Percentiles rank a stretch among this genome's conserved stretches.
phyloP scores from a whole-genome alignment of 2,329 filamentous ascomycete species.

The Cladosporium sp. region DNA sequence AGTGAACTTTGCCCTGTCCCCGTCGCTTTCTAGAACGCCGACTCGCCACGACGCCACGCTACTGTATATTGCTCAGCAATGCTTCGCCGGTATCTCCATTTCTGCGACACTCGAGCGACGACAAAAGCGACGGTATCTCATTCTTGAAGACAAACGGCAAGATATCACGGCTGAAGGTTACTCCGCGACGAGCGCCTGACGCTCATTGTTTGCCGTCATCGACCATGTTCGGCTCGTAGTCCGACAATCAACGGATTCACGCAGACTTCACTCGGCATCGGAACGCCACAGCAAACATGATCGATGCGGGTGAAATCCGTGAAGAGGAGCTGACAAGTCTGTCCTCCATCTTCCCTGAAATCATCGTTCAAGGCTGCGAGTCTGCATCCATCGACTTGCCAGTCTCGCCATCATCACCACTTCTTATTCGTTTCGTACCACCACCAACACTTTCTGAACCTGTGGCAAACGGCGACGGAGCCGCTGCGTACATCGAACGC shows the following conservation, averaged over 20 bases:
- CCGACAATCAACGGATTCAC: neutral
- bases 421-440: constrained; percentile 34
- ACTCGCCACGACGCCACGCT: neutral
- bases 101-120: no score
- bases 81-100: no score
- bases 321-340: constrained; percentile 54
- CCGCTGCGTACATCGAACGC: constrained; percentile 20
- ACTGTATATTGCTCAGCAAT: no score
- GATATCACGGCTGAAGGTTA: neutral
- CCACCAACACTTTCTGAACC: constrained; percentile 8
- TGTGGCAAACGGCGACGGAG: constrained; percentile 10
- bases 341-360: constrained; percentile 57
- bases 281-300: constrained; percentile 22
- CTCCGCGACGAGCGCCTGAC: neutral
- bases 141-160: neutral
- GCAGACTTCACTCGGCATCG: neutral
- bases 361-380: constrained; percentile 44
- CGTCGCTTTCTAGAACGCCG: neutral
- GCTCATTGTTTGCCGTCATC: neutral
- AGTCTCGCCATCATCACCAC: constrained; percentile 48
- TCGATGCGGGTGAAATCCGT: constrained; percentile 48
- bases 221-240: neutral
- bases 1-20: no score
- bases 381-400: constrained; percentile 49
- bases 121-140: no score